Percentiles rank a stretch among this genome's conserved stretches.
Evolutionary conservation across 768 basidiomycete species (phyloP).

Genomic region (Agaricus sinodeliciosus): DNA sequence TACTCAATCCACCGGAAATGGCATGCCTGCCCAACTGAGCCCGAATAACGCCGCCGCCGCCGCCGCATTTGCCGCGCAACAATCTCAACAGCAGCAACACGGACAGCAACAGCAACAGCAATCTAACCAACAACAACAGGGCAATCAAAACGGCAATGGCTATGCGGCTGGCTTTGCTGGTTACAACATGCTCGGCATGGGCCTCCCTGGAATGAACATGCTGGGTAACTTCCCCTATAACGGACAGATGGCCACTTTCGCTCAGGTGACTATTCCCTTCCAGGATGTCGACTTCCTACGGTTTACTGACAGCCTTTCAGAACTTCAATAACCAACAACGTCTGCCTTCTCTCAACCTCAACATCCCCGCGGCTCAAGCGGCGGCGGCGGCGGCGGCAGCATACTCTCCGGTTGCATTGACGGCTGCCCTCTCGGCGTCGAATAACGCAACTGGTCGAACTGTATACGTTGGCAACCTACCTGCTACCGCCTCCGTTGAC

Average conservation of each 20-base stretch:
- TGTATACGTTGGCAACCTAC: constrained; percentile 95
- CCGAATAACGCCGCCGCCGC: constrained; percentile 53
- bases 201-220: constrained; percentile 68
- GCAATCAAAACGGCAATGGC: constrained; percentile 39
- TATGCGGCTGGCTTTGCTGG: constrained; percentile 53
- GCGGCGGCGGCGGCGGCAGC: constrained; percentile 26
- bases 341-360: constrained; percentile 57
- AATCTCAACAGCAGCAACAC: constrained; percentile 36
- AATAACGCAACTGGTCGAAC: constrained; percentile 76
- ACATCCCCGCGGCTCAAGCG: constrained; percentile 63
- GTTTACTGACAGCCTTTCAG: constrained; percentile 11
- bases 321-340: constrained; percentile 46
- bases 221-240: constrained; percentile 68
- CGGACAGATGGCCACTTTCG: constrained; percentile 63
- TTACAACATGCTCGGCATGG: constrained; percentile 79
- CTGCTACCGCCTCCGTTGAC: constrained; percentile 92
- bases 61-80: constrained; percentile 40
- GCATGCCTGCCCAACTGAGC: constrained; percentile 55
- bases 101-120: constrained; percentile 37
- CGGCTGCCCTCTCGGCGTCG: constrained; percentile 63
- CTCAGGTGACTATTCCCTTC: constrained; percentile 38
- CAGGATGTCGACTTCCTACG: constrained; percentile 5
- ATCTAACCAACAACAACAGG: constrained; percentile 25
- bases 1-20: constrained; percentile 47
- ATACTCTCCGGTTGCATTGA: constrained; percentile 75